Conservation (phyloP, 2,329 filamentous ascomycete genomes). For the Fusarium hainanense region DNA sequence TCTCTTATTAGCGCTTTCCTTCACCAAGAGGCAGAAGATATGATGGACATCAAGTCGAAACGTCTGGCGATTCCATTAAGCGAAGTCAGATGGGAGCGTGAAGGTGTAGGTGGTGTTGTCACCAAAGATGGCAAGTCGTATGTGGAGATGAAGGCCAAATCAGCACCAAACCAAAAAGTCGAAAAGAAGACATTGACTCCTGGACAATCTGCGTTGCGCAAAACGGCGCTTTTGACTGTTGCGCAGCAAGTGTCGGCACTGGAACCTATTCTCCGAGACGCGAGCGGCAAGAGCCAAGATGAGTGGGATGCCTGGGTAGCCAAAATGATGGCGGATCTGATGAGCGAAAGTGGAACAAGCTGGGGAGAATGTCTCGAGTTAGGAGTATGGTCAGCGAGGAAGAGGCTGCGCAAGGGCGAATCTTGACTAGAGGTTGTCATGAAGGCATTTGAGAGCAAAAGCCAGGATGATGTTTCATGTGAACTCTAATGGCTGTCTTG, state of each 20-base stretch:
- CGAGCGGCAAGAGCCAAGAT: conserved; percentile 86
- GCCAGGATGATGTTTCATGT: conserved; percentile 24
- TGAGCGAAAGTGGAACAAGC: conserved; percentile 80
- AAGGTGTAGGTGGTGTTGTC: conserved; percentile 72
- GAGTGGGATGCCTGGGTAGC: conserved; percentile 94
- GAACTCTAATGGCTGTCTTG: conserved; percentile 9
- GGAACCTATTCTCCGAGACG: conserved; percentile 83
- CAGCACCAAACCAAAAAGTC: conserved; percentile 52
- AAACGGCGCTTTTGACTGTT: conserved; percentile 83
- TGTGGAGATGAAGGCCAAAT: conserved; percentile 64
- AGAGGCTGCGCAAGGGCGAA: conserved; percentile 54
- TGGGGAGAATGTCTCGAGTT: conserved; percentile 89
- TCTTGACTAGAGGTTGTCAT: conserved; percentile 17
- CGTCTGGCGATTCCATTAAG: conserved; percentile 88
- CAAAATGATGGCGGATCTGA: conserved; percentile 85
- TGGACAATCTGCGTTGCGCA: conserved; percentile 78
- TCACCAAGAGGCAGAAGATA: conserved; percentile 79
- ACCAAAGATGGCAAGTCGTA: conserved; percentile 71
- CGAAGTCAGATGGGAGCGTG: conserved; percentile 87
- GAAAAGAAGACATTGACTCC: conserved; percentile 67
- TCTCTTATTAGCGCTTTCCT: conserved; percentile 80
- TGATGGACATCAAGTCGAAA: conserved; percentile 76
- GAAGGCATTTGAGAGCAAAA: conserved; percentile 18
- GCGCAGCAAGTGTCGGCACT: conserved; percentile 87
- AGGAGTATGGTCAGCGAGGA: conserved; percentile 90